Evolutionary conservation across 768 basidiomycete species (phyloP).

Genomic region (Hysterangium stoloniferum): DNA sequence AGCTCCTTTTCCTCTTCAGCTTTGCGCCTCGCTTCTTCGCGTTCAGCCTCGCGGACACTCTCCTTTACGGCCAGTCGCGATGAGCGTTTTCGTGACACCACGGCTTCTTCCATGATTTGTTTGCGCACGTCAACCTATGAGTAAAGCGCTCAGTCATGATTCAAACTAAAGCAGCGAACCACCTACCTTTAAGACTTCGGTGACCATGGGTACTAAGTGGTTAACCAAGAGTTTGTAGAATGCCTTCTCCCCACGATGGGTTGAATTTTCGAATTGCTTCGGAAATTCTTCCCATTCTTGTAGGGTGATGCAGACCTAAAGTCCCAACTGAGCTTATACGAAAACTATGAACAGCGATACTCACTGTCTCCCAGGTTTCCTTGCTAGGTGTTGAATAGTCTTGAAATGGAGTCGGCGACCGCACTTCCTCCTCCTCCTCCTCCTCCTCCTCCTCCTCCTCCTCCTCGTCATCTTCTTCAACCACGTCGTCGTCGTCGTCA

Average conservation of each 20-base stretch:
- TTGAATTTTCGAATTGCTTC: conserved; percentile 65
- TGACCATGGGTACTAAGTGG: conserved; percentile 63
- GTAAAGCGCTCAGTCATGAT: conserved; percentile 12
- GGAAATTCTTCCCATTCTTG: conserved; percentile 80
- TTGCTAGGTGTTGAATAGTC: conserved; percentile 31
- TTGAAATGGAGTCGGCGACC: conserved; percentile 47
- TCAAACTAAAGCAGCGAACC: not conserved
- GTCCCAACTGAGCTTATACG: not conserved
- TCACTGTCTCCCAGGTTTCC: conserved; percentile 74
- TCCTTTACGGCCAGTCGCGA: conserved; percentile 82
- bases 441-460: conserved; percentile 14
- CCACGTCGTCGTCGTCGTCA: conserved; percentile 14
- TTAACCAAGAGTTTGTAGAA: conserved; percentile 62
- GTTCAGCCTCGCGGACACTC: conserved; percentile 67
- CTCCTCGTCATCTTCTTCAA: conserved; percentile 14
- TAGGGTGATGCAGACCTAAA: conserved; percentile 73
- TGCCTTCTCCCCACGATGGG: conserved; percentile 74
- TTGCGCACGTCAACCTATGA: conserved; percentile 55
- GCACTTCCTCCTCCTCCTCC: conserved; percentile 18
- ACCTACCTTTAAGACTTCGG: conserved; percentile 56
- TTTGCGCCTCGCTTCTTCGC: conserved; percentile 47
- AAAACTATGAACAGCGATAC: conserved; percentile 20
- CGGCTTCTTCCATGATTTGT: conserved; percentile 55
- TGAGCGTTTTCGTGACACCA: conserved; percentile 83
- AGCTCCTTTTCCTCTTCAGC: conserved; percentile 63